These are phyloP conservation scores for Pleurotus cornucopiae DNA, from an alignment of 768 basidiomycete species.

Conservation along the genomic window DNA sequence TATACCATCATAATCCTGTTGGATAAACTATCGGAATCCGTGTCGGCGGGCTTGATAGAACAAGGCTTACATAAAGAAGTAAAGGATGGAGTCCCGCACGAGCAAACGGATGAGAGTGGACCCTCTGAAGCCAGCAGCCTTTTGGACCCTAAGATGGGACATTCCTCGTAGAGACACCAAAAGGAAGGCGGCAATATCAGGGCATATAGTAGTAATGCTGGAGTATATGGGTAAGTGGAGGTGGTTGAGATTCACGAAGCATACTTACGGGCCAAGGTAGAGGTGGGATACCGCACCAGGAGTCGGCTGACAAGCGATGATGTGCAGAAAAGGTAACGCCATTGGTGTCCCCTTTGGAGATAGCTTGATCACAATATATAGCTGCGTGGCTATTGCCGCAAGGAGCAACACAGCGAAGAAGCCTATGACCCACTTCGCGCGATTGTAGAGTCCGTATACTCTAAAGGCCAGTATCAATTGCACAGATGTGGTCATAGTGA, in stretches of 20 bases:
- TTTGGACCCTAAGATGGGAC: neutral
- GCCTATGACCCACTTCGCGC: neutral
- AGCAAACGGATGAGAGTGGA: neutral
- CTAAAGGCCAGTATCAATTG: neutral
- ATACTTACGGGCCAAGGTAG: neutral
- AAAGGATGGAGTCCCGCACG: neutral
- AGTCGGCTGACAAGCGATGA: neutral
- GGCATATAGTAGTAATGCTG: neutral
- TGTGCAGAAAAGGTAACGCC: neutral
- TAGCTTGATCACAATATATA: neutral
- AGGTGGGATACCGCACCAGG: neutral
- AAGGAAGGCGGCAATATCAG: neutral
- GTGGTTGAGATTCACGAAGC: neutral
- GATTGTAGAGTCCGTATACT: neutral
- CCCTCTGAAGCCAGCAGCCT: neutral
- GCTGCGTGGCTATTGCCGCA: neutral
- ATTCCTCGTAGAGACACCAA: neutral
- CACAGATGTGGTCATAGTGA: neutral
- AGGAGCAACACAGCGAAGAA: neutral
- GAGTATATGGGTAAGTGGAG: neutral
- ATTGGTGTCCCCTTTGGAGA: neutral
- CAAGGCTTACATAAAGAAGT: neutral
- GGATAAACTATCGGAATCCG: neutral
- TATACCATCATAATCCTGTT: neutral
- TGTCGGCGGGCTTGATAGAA: neutral